Base-by-base conservation (phyloP, 108 stramenopile species). In the Nitzschia putrida region DNA sequence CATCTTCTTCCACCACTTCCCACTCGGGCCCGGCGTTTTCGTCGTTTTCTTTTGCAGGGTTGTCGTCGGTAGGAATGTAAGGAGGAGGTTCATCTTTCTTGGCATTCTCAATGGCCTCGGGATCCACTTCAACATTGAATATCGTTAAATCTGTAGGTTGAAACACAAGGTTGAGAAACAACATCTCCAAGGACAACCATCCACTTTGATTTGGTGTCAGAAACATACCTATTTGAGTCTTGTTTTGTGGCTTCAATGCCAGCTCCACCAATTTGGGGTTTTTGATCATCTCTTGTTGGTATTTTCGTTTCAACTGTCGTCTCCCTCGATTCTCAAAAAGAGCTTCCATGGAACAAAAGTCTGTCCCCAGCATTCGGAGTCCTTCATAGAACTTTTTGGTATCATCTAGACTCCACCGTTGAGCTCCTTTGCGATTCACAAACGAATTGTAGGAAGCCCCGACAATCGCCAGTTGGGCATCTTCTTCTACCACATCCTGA, bases 271-370 rank as follows among this genome's bases (percentile, higher is more conserved):
- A 74, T 11, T 74, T 21, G 0, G 87, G 78, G 85, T 91, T 87
- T 51, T 74, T 80, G 7, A 63, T 65, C 60, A 66, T 64, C 66
- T 94, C 92, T 7, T 60, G 52, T 60, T 81, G 81, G 69, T 83
- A 94, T 57, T 94, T 94, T 22, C 69, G 68, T 72, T 94, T 94
- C 49, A 94, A 71, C 57, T 88, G 86, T 57, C 76, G 79, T 6
- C 89, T 71, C 14, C 78, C 83, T 51, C 89, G 70, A 44, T 68
- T 61, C 10, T 68, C 66, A 43, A 74, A 71, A 21, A 83, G 76
- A 29, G 73, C 82, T 60, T 87, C 84, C 89, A 94, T 91, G 42
- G 82, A 70, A 66, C 69, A 70, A 83, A 91, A 94, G 73, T 94
- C 89, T 1, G 87, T 78, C 16, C 92, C 92, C 26, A 90, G 76